phyloP scores from a whole-genome alignment of 371 early-diverging fungal species.

The Coemansia sp. region DNA sequence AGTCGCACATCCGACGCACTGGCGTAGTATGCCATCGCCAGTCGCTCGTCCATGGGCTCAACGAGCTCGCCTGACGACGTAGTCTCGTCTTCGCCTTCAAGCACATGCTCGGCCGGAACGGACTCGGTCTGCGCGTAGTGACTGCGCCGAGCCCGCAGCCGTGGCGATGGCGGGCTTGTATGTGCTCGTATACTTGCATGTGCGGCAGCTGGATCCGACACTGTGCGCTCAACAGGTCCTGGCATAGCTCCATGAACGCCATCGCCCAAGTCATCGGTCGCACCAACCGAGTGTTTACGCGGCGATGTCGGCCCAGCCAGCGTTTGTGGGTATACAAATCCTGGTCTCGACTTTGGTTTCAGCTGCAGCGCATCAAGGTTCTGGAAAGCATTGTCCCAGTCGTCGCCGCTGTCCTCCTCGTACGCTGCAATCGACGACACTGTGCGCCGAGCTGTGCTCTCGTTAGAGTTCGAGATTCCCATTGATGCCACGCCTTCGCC shows the following conservation, averaged over 20 bases:
- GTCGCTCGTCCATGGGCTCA: constrained; percentile 12
- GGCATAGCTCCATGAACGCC: constrained; percentile 11
- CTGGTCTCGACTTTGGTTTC: constrained; percentile 22
- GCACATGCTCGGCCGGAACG: background rate
- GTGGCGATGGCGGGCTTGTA: constrained; percentile 49
- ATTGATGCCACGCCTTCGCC: constrained; percentile 35
- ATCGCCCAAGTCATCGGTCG: constrained; percentile 18
- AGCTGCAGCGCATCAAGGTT: constrained; percentile 48
- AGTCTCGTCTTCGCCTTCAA: constrained; percentile 33
- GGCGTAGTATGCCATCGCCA: constrained; percentile 27
- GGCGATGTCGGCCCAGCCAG: constrained; percentile 37
- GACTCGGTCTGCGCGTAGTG: constrained; percentile 11
- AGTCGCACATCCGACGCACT: constrained; percentile 31
- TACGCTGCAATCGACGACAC: constrained; percentile 50
- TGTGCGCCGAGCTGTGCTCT: constrained; percentile 37
- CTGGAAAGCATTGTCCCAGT: constrained; percentile 51
- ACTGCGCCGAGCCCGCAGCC: constrained; percentile 18
- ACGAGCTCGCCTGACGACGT: constrained; percentile 29
- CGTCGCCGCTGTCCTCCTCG: constrained; percentile 50
- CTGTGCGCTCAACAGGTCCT: constrained; percentile 25
- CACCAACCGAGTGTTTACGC: constrained; percentile 42
- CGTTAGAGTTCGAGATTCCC: constrained; percentile 45
- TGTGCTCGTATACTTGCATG: constrained; percentile 25
- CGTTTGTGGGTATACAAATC: constrained; percentile 38
- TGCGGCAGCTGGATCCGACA: constrained; percentile 28